These are phyloP conservation scores for Thalassiosira mediterranea DNA, from an alignment of 352 stramenopile genomes.

Conservation along the genomic window DNA sequence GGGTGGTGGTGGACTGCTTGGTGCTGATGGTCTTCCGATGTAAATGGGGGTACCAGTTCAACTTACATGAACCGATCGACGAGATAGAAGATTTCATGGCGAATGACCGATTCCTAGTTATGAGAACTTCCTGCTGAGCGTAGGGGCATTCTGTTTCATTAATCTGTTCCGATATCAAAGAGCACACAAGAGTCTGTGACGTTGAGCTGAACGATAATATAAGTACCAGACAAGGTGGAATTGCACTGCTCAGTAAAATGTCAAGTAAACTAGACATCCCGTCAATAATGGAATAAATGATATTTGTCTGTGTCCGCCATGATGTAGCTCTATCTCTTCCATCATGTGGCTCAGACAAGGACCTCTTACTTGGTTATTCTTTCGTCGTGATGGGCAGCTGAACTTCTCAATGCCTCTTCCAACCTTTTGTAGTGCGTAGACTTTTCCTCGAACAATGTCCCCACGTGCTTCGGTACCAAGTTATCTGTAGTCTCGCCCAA, in stretches of 20 bases:
- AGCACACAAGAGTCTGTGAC: too few species aligned
- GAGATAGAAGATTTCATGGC: not conserved
- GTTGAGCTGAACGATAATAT: too few species aligned
- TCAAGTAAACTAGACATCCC: too few species aligned
- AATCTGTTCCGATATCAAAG: too few species aligned
- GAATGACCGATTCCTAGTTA: too few species aligned
- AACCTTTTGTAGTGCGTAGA: conserved; percentile 31
- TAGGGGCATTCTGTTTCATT: too few species aligned
- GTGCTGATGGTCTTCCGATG: conserved; percentile 66
- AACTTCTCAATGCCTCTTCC: conserved; percentile 36
- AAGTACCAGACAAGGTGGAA: too few species aligned
- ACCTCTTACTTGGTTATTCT: conserved; percentile 27
- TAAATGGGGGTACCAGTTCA: conserved; percentile 10
- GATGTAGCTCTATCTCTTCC: too few species aligned
- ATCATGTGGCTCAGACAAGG: not conserved
- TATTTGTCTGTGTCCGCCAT: too few species aligned
- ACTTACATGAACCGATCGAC: not conserved
- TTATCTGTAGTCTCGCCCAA: conserved; percentile 25
- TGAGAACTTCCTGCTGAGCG: too few species aligned
- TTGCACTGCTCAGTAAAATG: too few species aligned
- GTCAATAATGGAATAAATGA: too few species aligned
- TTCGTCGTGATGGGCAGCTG: conserved; percentile 34
- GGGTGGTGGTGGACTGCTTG: conserved; percentile 52
- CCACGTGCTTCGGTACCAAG: conserved; percentile 4
- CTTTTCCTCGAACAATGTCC: conserved; percentile 46